Conservation (phyloP, 352 stramenopile species). For the Peronospora belbahrii region DNA sequence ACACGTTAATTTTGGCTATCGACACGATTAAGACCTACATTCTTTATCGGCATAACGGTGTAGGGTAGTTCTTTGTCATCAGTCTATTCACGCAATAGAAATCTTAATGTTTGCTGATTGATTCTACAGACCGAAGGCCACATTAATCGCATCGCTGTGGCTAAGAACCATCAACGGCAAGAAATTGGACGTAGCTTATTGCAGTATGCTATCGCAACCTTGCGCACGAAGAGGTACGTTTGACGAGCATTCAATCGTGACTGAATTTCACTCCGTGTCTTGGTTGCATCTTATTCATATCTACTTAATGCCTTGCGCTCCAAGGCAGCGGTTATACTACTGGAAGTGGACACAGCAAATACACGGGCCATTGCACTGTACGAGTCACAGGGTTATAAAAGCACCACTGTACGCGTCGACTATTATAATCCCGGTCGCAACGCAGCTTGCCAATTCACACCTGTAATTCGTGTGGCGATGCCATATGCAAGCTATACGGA, state of each 20-base stretch:
- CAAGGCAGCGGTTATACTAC: slow-evolving; percentile 16
- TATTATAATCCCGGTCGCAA: too few species aligned
- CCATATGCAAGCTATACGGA: too few species aligned
- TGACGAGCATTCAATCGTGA: not conserved
- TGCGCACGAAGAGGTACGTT: slow-evolving; percentile 25
- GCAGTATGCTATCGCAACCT: slow-evolving; percentile 20
- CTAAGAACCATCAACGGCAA: slow-evolving; percentile 20
- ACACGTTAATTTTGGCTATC: too few species aligned
- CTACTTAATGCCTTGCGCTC: not conserved
- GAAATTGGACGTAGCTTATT: slow-evolving; percentile 31
- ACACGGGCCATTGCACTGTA: slow-evolving; percentile 32
- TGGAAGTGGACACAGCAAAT: slow-evolving; percentile 33
- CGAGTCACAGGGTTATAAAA: slow-evolving; percentile 27
- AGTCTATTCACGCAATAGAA: not conserved
- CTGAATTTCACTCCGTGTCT: not conserved
- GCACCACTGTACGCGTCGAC: slow-evolving; percentile 21
- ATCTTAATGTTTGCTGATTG: not conserved
- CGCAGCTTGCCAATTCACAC: too few species aligned
- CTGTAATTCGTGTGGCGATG: too few species aligned
- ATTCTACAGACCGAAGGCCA: slow-evolving; percentile 26
- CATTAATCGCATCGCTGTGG: slow-evolving; percentile 43
- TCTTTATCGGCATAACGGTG: slow-evolving; percentile 33
- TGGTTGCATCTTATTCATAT: not conserved
- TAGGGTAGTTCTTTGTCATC: slow-evolving; percentile 23
- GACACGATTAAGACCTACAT: too few species aligned